Conservation (phyloP, 371 early-diverging fungal genomes). For the Mortierella sp. region DNA sequence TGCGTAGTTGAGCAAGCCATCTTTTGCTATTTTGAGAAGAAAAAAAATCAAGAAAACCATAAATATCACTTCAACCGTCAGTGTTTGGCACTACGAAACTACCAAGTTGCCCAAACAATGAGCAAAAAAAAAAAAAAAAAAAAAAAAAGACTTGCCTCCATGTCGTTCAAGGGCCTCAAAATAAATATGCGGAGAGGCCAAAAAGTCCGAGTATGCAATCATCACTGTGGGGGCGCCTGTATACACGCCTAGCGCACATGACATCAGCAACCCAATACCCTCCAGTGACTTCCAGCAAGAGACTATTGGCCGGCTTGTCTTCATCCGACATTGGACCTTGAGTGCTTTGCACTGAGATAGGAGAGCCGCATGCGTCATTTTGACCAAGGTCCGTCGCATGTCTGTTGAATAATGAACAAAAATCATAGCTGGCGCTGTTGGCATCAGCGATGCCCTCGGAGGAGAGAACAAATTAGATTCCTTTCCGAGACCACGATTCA, state of each 20-base stretch:
- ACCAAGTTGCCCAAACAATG: neutral
- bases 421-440: slow-evolving; percentile 55
- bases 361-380: slow-evolving; percentile 68
- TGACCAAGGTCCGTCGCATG: slow-evolving; percentile 62
- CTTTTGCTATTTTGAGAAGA: slow-evolving; percentile 60
- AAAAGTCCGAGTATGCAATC: slow-evolving; percentile 2
- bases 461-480: slow-evolving; percentile 58
- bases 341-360: slow-evolving; percentile 78
- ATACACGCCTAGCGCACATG: slow-evolving; percentile 73
- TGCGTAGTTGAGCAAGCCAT: slow-evolving; percentile 70
- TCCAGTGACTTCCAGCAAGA: slow-evolving; percentile 69
- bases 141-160: neutral
- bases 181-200: neutral
- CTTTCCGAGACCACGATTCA: slow-evolving; percentile 56
- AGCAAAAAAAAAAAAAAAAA: neutral
- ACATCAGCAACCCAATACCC: slow-evolving; percentile 76
- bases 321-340: slow-evolving; percentile 76
- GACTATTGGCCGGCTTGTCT: slow-evolving; percentile 66
- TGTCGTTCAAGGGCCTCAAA: neutral
- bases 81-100: slow-evolving; percentile 1
- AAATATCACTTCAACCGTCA: no score
- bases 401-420: slow-evolving; percentile 58
- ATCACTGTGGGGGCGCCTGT: slow-evolving; percentile 52
- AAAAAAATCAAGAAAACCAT: neutral
- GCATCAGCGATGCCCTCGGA: slow-evolving; percentile 55